Evolutionary conservation across 352 stramenopile species (phyloP), one percentile per base, ranked within the genome.

Genomic region (Phytophthora hibernalis): DNA sequence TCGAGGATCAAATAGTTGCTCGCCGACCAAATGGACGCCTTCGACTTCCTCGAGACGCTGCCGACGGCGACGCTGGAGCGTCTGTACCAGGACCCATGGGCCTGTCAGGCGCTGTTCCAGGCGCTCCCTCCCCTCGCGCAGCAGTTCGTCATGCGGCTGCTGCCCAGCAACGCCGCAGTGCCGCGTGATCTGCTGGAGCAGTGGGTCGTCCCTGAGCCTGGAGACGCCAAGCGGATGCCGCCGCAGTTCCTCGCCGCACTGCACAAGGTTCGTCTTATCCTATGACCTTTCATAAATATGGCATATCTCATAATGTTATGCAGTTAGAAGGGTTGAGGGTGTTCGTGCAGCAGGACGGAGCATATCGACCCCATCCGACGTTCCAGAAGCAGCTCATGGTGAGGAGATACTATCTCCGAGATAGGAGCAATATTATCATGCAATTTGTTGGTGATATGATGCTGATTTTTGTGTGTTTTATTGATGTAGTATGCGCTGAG

Each of bases 61-160:
- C 84, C 87, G 52, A 81, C 74, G 45, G 74, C 70, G 53, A 93
- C 85, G 63, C 70, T 95, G 24, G 85, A 93, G 73, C 79, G 85
- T 31, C 77, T 95, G 31, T 95, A 93, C 57, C 74, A 89, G 60
- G 87, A 95, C 63, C 85, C 89, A 47, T 97, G 89, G 89, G 91
- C 89, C 7, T 97, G 91, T 57, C 86, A 96, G 63, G 91, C 91
- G 15, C 83, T 97, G 5, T 93, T 96, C 67, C 89, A 96, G 76
- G 87, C 89, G 21, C 80, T 97, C 12, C 81, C 85, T 15, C 68
- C 90, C 11, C 83, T 97, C 20, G 85, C 89, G 16, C 91, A 97
- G 73, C 91, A 97, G 74, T 95, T 97, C 48, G 87, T 97, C 1
- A 92, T 97, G 83, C 90, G 90, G 3, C 76, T 97, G 53, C 70